Base-by-base conservation (phyloP, 306 rosid species). In the Urtica urens region DNA sequence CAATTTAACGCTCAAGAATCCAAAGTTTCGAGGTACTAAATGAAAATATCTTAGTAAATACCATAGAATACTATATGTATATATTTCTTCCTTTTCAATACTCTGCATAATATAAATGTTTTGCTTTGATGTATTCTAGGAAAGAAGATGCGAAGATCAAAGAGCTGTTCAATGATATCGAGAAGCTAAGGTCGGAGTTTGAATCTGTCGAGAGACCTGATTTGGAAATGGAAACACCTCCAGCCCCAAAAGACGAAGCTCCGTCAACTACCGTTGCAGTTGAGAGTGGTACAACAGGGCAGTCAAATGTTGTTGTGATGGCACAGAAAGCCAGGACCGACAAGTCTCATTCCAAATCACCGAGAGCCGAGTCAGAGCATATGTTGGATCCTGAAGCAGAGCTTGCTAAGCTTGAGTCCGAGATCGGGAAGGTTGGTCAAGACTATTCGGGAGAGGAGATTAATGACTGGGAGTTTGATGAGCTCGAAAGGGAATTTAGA, bases 391-490 rank as follows among this genome's bases (percentile, higher is more conserved):
- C 86, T 48, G 94, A 74, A 49, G 92, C 84, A 10, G 96, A 92
- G 65, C 71, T 85, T 45, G 96, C 96, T 17, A 75, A 79, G 73
- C 81, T 82, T 56, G 96, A 85, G 62, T 79, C 96, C 0, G 94
- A 92, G 75, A 75, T 85, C 57, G 99, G 99, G 23, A 82, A 78
- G 50, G 87, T 77, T 18, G 61, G 77, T 56, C 78, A 68, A 22
- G 94, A 92, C 67, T 92, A 92, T 68, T 59, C 93, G 1, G 10
- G 69, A 1, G 94, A 82, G 30, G 99, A 82, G 72, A 78, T 92
- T 50, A 80, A 79, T 19, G 96, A 78, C 55, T 92, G 99, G 99
- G 99, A 92, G 38, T 92, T 92, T 35, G 99, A 92, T 29, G 99
- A 85, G 68, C 99, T 92, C 59, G 99, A 92, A 66, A 82, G 63